Evolutionary conservation across 345 rosid genomes (phyloP).

Genomic region (Noccaea bulbosa): DNA sequence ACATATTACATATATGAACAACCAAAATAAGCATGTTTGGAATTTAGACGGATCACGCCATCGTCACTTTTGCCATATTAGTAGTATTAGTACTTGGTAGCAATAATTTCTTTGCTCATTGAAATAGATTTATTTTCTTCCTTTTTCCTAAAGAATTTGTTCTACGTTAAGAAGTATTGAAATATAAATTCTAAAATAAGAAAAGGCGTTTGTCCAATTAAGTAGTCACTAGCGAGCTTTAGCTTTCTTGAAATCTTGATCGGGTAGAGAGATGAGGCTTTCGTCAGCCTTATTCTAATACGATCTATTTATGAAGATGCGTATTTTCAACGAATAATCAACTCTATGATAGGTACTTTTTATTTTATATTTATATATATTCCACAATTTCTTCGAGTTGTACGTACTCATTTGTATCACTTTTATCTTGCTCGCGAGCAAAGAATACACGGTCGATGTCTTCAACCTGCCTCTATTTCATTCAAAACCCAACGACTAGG

Average conservation of each 20-base stretch:
- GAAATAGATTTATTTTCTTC: not conserved
- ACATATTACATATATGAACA: too few species aligned
- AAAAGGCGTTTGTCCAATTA: slow-evolving; percentile 34
- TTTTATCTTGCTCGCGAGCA: too few species aligned
- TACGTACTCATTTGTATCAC: not conserved
- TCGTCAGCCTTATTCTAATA: slow-evolving; percentile 34
- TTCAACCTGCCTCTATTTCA: too few species aligned
- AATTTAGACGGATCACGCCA: slow-evolving; percentile 30
- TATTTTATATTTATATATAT: not conserved
- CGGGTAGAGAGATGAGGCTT: slow-evolving; percentile 38
- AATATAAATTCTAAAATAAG: not conserved
- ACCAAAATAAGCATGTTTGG: not conserved
- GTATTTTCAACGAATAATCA: not conserved
- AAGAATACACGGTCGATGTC: too few species aligned
- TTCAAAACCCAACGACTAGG: too few species aligned
- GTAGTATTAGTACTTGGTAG: not conserved
- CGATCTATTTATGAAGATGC: slow-evolving; percentile 7
- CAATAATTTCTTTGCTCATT: slow-evolving; percentile 1
- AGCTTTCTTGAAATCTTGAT: slow-evolving; percentile 20
- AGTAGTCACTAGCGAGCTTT: slow-evolving; percentile 37
- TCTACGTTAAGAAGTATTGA: not conserved
- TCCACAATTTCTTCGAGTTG: not conserved
- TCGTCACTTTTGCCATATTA: slow-evolving; percentile 36
- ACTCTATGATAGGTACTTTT: not conserved
- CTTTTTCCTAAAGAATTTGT: not conserved